Evolutionary conservation across 2,329 filamentous ascomycete genomes (phyloP), one percentile per base, ranked within the genome.

Genomic region (Diaporthe sp.): DNA sequence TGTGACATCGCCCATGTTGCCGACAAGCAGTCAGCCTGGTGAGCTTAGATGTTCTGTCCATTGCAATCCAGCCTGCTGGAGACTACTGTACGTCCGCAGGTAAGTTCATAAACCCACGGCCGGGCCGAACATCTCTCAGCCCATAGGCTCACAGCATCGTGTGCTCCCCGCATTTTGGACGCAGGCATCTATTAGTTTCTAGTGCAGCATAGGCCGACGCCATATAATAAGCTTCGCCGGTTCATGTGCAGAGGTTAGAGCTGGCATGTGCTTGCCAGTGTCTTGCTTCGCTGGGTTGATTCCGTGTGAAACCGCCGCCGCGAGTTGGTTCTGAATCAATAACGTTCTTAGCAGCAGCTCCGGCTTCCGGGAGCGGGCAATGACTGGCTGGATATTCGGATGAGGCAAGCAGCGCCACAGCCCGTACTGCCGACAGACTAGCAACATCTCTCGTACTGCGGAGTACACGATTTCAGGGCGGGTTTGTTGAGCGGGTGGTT

Each of bases 211-310:
- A 55, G 70, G 53, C 59, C 56, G 12, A 30, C 42, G 63, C 71
- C 44, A 71, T 70, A 53, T 59, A 37, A 35, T 71, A 53, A 71
- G 42, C 50, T 63, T 59, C 39, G 32, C 72, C 27, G 68, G 58
- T 35, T 53, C 32, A 19, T 25, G 44, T 68, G n/a, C 42, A 50
- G 42, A 50, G 61, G 27, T 12, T 50, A 66, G 30, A 51, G 44
- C 32, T 66, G 22, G 61, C 44, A 35, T 27, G 4, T 39, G 25
- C n/a, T 51, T 44, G 37, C 25, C 37, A 12, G 9, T 58, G 53
- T 35, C 42, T 42, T 69, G 42, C 39, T 58, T 37, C 47, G 44
- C n/a, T 53, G 32, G 70, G 37, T 32, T 30, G 56, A 27, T 53
- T 51, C 32, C 66, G 50, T 37, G 37, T 71, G 72, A 65, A 71